Base-by-base conservation (phyloP, 1,284 basidiomycete genomes). In the Schizophyllum commune region DNA sequence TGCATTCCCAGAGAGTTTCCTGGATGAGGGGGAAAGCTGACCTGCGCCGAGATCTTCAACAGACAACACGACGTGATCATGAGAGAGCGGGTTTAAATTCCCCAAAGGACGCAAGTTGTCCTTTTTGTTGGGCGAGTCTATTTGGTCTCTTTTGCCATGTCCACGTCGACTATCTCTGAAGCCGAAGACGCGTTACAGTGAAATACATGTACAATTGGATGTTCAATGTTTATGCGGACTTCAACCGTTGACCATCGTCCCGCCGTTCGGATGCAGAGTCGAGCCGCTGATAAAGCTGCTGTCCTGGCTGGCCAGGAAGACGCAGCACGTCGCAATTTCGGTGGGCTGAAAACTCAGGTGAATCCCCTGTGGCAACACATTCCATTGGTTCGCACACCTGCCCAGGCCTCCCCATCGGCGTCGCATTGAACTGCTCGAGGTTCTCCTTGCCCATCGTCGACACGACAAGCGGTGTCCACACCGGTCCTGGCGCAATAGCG, bases 341-440 rank as follows among this genome's bases (percentile, higher is more conserved):
- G 79, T 80, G 4, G 83, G 83, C 72, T 83, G 81, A 0, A 80
- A 78, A 17, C 83, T 72, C 21, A 79, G 78, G 63, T 80, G 77
- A 4, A 83, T 70, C 1, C 80, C 80, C 17, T 69, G 27, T 27
- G 27, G 27, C 27, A 27, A 27, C 27, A 27, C 27, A 27, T 27
- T 27, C 27, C 27, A 27, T 27, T 27, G 5, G 3, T 27, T 27
- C 8, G 17, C 39, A 4, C 39, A 47, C 39, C 39, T 47, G 39
- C 39, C 82, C 82, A 4, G 80, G 75, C 39, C 82, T 75, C 4
- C 78, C 80, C 67, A 83, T 81, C 2, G 80, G 75, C 4, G 76
- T 75, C 57, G 64, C 8, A 60, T 56, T 32, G 32, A 63, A 72
- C 61, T 75, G 70, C 81, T 83, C 84, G 63, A 82, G 74, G 22